Evolutionary conservation across 2,329 filamentous ascomycete genomes (phyloP).

Genomic region (Monosporascus sp.): DNA sequence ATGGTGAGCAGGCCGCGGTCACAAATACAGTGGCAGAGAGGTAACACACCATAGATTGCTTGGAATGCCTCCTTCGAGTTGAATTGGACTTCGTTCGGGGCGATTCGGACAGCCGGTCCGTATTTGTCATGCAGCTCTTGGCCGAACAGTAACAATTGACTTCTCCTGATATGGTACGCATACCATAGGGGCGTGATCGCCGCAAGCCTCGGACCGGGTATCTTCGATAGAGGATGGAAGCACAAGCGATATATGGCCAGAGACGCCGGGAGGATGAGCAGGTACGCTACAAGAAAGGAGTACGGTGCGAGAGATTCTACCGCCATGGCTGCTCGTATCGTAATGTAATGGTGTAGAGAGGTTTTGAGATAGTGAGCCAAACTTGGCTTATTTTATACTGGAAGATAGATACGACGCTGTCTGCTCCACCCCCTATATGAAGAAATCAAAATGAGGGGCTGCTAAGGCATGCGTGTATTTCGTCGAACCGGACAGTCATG

Average conservation of each 20-base stretch:
- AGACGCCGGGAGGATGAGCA: slow-evolving; percentile 2
- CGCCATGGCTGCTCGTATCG: background rate
- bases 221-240: background rate
- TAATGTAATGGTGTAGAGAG: background rate
- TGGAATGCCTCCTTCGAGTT: slow-evolving; percentile 41
- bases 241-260: slow-evolving; percentile 16
- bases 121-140: slow-evolving; percentile 40
- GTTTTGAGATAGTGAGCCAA: background rate
- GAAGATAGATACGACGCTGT: too few relatives aligned
- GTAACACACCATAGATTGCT: slow-evolving; percentile 38
- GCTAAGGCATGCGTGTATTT: too few relatives aligned
- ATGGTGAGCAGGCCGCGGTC: background rate
- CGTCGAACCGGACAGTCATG: too few relatives aligned
- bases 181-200: slow-evolving; percentile 15
- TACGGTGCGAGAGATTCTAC: slow-evolving; percentile 1
- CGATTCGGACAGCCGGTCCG: slow-evolving; percentile 46
- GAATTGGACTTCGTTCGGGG: slow-evolving; percentile 50
- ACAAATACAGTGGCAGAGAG: background rate
- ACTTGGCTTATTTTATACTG: too few relatives aligned
- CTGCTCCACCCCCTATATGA: too few relatives aligned
- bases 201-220: slow-evolving; percentile 10
- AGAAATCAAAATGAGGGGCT: too few relatives aligned
- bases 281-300: slow-evolving; percentile 2
- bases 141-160: slow-evolving; percentile 35
- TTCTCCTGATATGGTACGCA: slow-evolving; percentile 30